Evolutionary conservation across 164 flowering plant species (phyloP), one percentile per base, ranked within the genome.

Genomic region (Magnolia officinalis): DNA sequence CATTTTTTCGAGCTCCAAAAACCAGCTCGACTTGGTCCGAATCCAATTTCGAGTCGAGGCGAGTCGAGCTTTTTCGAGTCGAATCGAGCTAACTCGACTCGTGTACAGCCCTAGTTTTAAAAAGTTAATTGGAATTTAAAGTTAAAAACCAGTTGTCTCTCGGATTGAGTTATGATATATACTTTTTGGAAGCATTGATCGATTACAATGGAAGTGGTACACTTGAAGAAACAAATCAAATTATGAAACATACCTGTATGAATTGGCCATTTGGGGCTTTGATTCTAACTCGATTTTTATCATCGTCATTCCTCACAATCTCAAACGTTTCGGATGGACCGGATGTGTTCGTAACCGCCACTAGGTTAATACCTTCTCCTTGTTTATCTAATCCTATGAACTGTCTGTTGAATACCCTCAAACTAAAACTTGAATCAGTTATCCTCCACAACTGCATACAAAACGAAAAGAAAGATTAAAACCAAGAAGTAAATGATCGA

Each of bases 391-490:
- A 26, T 26, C 29, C 29, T 26, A 26, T 26, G 29, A 26, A 26
- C 29, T 26, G 29, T 26, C 29, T 26, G 78, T 82, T 84, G 80
- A 88, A 87, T 5, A 89, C 92, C 70, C 88, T 81, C 13, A 92
- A 81, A 13, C 88, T 76, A 75, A 89, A 92, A 19, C 49, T 76
- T 6, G 72, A 84, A 79, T 83, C 88, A 50, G 80, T 88, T 72
- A 89, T 81, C 79, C 95, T 89, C 94, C 97, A 92, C 73, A 90
- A 37, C 97, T 92, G 67, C 78, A 58, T 24, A 11, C 59, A 52
- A 61, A 31, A 67, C 26, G 1, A 29, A 67, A 18, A 31, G 18
- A 31, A 19, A 67, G 70, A 31, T 31, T 29, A 13, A 52, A 9
- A 31, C 20, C 16, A 26, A 26, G 16, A 31, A 52, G 59, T 20